A percentile compares a stretch with the other conserved stretches of the same genome.
Evolutionary conservation across 129 eudicot species (phyloP).

Genomic region (Helianthus tuberosus): DNA sequence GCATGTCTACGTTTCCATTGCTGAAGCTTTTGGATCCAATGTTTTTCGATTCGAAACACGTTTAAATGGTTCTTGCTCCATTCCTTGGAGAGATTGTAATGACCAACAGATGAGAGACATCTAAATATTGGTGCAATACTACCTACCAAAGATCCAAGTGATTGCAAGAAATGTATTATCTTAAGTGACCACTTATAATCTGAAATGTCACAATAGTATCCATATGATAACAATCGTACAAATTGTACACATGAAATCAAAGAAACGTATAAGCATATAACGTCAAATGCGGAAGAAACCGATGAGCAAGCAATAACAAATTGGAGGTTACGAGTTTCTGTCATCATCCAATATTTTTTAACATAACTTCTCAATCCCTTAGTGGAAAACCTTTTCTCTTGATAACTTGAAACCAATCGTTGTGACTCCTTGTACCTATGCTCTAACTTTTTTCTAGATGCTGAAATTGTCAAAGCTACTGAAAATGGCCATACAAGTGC

Average conservation of each 20-base stretch:
- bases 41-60: background rate
- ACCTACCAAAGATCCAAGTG: too few relatives aligned
- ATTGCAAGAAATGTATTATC: background rate
- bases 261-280: too few relatives aligned
- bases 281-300: too few relatives aligned
- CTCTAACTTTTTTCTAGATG: too few relatives aligned
- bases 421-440: too few relatives aligned
- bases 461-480: too few relatives aligned
- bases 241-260: too few relatives aligned
- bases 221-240: too few relatives aligned
- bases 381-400: background rate
- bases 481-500: too few relatives aligned
- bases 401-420: background rate
- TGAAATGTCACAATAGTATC: background rate
- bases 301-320: background rate
- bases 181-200: background rate
- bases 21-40: background rate
- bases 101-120: background rate
- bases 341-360: conserved; percentile 10
- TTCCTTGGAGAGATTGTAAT: background rate
- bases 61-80: conserved; percentile 3
- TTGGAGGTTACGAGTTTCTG: background rate
- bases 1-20: background rate
- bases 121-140: background rate
- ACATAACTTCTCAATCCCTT: background rate